These are phyloP conservation scores for Stephanodiscus triporus DNA, from an alignment of 108 stramenopile species.

Conservation along the genomic window DNA sequence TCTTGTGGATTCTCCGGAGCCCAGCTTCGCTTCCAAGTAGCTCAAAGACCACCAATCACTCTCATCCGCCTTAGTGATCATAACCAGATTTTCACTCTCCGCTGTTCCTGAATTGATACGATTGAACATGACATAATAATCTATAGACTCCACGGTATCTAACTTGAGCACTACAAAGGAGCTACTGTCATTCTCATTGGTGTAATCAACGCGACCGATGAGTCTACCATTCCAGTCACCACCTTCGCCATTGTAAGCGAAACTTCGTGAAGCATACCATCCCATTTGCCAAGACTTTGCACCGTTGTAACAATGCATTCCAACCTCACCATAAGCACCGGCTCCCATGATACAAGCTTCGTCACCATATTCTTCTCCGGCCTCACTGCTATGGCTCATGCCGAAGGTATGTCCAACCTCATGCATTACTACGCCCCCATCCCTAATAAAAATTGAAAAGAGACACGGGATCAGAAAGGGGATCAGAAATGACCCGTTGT, in stretches of 20 bases:
- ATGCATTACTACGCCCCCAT: conserved; percentile 7
- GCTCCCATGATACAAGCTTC: conserved; percentile 5
- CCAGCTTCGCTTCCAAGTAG: no score
- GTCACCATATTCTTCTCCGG: conserved; percentile 12
- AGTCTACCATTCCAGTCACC: conserved; percentile 14
- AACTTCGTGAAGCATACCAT: neutral
- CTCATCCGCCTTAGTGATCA: conserved; percentile 3
- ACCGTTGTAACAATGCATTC: neutral
- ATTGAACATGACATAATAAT: conserved; percentile 18
- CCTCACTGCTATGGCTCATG: conserved; percentile 10
- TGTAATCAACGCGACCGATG: conserved; percentile 18
- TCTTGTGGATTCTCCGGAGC: no score
- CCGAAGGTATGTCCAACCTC: conserved; percentile 34
- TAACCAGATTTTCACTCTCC: neutral
- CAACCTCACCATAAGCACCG: neutral
- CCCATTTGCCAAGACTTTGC: conserved; percentile 1
- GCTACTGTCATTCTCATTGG: conserved; percentile 15
- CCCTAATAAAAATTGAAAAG: neutral
- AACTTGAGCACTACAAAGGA: conserved; percentile 9
- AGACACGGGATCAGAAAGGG: neutral
- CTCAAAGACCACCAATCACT: neutral
- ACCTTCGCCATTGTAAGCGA: conserved; percentile 2
- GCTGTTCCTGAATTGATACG: neutral
- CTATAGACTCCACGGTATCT: neutral
- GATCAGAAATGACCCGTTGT: neutral